phyloP scores from a whole-genome alignment of 1,284 basidiomycete species.

The Abortiporus biennis region DNA sequence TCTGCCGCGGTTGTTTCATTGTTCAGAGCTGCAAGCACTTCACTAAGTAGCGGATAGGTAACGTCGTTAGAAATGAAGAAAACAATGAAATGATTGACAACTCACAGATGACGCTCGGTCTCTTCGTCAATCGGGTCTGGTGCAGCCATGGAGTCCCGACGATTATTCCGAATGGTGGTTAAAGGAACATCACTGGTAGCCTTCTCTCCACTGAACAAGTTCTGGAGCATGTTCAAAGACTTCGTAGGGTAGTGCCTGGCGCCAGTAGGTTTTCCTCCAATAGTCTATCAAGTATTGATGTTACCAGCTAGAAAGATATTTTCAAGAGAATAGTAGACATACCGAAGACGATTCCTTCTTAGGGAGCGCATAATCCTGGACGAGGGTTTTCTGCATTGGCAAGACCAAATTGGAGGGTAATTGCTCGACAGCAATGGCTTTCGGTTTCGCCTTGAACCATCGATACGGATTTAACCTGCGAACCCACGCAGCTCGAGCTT shows the following conservation, averaged over 20 bases:
- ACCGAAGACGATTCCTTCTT: conserved; percentile 25
- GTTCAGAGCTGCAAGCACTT: conserved; percentile 60
- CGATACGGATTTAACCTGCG: conserved; percentile 85
- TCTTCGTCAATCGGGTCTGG: conserved; percentile 51
- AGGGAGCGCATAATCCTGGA: conserved; percentile 52
- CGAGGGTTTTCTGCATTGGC: conserved; percentile 70
- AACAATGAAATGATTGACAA: conserved; percentile 6
- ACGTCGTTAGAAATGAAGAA: background rate
- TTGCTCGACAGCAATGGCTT: conserved; percentile 64
- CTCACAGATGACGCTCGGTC: conserved; percentile 68
- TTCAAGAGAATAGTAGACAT: background rate
- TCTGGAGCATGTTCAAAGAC: conserved; percentile 56
- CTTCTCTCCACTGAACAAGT: conserved; percentile 60
- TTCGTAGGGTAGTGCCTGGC: conserved; percentile 44
- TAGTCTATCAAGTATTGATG: conserved; percentile 3
- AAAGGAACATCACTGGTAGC: conserved; percentile 57
- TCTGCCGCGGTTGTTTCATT: conserved; percentile 41
- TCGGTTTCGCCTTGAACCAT: conserved; percentile 71
- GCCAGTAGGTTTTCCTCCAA: conserved; percentile 12
- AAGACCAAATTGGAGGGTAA: conserved; percentile 69
- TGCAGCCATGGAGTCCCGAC: conserved; percentile 35
- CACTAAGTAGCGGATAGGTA: conserved; percentile 38
- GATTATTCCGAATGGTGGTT: conserved; percentile 41
- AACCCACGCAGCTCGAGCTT: conserved; percentile 62
- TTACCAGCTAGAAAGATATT: background rate